phyloP scores from a whole-genome alignment of 2,329 filamentous ascomycete genomes.

The Trichoderma sp. region DNA sequence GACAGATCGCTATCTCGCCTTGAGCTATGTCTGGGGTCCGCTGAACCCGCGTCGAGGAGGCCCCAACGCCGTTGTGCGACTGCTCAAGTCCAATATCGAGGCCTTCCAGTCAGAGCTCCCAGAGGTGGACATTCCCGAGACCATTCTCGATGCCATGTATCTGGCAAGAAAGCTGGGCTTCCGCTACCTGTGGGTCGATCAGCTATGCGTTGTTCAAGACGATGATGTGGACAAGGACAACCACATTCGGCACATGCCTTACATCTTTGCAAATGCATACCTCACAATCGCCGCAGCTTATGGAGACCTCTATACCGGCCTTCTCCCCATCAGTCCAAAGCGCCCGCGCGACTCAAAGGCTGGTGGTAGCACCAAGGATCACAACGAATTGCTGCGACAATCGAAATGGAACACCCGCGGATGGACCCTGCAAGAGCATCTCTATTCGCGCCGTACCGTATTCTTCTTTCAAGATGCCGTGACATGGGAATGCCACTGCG shows the following conservation, averaged over 20 bases:
- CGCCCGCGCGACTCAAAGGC: conserved; percentile 28
- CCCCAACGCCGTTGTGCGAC: conserved; percentile 31
- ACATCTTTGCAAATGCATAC: conserved; percentile 45
- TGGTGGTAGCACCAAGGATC: conserved; percentile 28
- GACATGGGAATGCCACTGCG: conserved; percentile 48
- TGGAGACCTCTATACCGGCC: conserved; percentile 40
- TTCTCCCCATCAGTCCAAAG: conserved; percentile 38
- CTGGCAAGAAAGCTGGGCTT: conserved; percentile 43
- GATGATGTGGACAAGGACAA: conserved; percentile 39
- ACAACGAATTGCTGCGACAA: conserved; percentile 40
- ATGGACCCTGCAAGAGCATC: conserved; percentile 45
- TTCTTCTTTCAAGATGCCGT: conserved; percentile 45
- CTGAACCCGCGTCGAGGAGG: conserved; percentile 29
- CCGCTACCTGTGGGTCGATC: conserved; percentile 47
- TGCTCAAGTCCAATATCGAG: conserved; percentile 38
- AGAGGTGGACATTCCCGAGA: conserved; percentile 40
- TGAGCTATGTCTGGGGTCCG: conserved; percentile 46
- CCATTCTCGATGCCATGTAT: conserved; percentile 46
- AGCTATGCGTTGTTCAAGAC: conserved; percentile 46
- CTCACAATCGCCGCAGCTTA: conserved; percentile 45
- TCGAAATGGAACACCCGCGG: conserved; percentile 42
- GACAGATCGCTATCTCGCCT: conserved; percentile 42
- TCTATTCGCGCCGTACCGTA: conserved; percentile 43
- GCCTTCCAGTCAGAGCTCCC: conserved; percentile 37
- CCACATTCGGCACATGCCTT: conserved; percentile 46